These are phyloP conservation scores for Sporobolomyces phaffii DNA, from an alignment of 768 basidiomycete species.

Conservation along the genomic window DNA sequence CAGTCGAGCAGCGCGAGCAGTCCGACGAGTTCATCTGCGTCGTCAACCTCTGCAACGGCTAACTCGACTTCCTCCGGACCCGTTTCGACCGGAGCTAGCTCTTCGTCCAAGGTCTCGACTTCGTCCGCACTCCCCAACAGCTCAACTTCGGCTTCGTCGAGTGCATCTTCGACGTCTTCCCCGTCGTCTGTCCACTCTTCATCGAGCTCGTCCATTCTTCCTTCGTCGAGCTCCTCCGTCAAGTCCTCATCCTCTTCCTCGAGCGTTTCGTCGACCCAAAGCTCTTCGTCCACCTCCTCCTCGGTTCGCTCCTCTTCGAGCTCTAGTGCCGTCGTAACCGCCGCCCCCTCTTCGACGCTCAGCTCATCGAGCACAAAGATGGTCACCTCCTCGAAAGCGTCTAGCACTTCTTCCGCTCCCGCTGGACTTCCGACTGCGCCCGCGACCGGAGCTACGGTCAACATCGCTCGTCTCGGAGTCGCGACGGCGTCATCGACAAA, in stretches of 20 bases:
- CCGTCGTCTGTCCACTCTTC: constrained; percentile 2
- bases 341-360: background rate
- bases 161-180: background rate
- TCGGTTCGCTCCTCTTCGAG: constrained; percentile 1
- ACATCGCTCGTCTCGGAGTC: constrained; percentile 19
- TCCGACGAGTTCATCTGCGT: background rate
- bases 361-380: constrained; percentile 2
- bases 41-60: background rate
- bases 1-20: background rate
- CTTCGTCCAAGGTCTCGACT: background rate
- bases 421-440: constrained; percentile 6
- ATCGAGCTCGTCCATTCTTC: background rate
- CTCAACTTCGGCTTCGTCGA: background rate
- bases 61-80: background rate
- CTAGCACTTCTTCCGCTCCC: background rate
- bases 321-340: constrained; percentile 6
- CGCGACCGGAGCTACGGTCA: background rate
- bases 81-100: background rate
- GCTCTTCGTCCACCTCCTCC: background rate
- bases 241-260: background rate
- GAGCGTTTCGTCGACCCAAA: background rate
- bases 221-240: background rate
- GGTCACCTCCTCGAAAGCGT: background rate
- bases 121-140: background rate
- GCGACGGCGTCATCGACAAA: background rate